Evolutionary conservation across 1,139 yeast species (phyloP).

Genomic region (Blastobotrys buckinghamii): DNA sequence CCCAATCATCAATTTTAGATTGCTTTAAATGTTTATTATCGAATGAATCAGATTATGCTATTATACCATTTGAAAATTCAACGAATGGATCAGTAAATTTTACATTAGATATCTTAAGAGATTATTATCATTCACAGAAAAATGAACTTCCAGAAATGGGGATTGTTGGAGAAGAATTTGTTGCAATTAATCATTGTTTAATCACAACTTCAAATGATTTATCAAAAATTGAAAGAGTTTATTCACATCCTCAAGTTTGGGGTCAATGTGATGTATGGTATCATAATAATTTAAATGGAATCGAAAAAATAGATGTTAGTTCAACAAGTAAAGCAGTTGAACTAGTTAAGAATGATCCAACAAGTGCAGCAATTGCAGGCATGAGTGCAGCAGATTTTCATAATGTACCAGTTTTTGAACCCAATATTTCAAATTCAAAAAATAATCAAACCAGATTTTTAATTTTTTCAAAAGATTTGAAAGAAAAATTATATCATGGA

Average conservation of each 20-base stretch:
- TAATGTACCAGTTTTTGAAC: slow-evolving; percentile 49
- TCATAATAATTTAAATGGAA: slow-evolving; percentile 27
- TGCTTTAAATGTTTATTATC: slow-evolving; percentile 54
- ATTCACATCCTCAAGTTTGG: slow-evolving; percentile 98
- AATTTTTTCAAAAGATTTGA: slow-evolving; percentile 42
- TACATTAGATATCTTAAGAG: slow-evolving; percentile 75
- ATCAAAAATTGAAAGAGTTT: slow-evolving; percentile 47
- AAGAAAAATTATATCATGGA: slow-evolving; percentile 14
- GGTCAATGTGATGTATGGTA: slow-evolving; percentile 70
- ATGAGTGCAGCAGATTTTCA: slow-evolving; percentile 60
- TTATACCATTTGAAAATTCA: slow-evolving; percentile 92
- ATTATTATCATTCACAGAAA: slow-evolving; percentile 40
- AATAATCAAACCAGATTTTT: slow-evolving; percentile 84
- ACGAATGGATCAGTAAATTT: slow-evolving; percentile 90
- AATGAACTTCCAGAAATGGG: slow-evolving; percentile 8
- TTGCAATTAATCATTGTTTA: slow-evolving; percentile 73
- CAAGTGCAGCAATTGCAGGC: slow-evolving; percentile 53
- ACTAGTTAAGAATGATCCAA: slow-evolving; percentile 39
- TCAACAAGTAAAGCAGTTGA: slow-evolving; percentile 87
- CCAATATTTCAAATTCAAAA: slow-evolving; percentile 60
- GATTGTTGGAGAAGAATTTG: slow-evolving; percentile 72
- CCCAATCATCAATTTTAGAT: slow-evolving; percentile 33
- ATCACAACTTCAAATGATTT: slow-evolving; percentile 42
- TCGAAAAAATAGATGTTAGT: slow-evolving; percentile 49
- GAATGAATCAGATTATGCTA: slow-evolving; percentile 54